Evolutionary conservation across 768 basidiomycete genomes (phyloP).

Genomic region (Suillus clintonianus): DNA sequence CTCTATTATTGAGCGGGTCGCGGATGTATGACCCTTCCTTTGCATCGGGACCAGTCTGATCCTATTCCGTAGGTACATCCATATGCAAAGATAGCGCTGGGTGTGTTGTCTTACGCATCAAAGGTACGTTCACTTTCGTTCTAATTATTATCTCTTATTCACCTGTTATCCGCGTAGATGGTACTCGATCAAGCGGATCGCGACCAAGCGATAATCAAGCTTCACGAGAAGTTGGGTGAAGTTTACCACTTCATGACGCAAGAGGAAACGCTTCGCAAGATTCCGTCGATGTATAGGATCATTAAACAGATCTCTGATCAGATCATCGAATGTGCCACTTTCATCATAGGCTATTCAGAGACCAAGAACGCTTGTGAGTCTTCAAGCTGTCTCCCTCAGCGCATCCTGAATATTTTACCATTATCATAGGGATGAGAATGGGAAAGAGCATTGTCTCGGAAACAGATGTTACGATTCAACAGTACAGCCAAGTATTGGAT

Average conservation of each 20-base stretch:
- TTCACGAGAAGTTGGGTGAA: conserved; percentile 2
- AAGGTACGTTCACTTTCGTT: background rate
- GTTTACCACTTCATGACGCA: conserved; percentile 5
- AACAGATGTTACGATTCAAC: background rate
- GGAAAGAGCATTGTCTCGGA: background rate
- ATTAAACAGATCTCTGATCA: conserved; percentile 1
- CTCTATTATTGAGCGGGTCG: no score
- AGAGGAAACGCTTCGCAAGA: background rate
- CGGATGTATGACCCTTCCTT: no score
- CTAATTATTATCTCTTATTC: background rate
- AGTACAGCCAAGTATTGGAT: background rate
- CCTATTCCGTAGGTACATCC: no score
- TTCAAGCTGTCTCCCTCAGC: background rate
- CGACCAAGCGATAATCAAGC: background rate
- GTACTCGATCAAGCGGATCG: conserved; percentile 4
- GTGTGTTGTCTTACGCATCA: conserved; percentile 1
- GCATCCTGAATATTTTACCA: background rate
- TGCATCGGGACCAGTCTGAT: no score
- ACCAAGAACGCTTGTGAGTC: conserved; percentile 9
- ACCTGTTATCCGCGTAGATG: background rate
- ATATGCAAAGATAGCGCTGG: conserved; percentile 5
- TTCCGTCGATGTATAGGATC: background rate
- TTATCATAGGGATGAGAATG: background rate
- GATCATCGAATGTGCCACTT: conserved; percentile 7
- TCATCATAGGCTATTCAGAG: conserved; percentile 6